phyloP scores from a whole-genome alignment of 257 asterid genomes.

The Schizonepeta tenuifolia region DNA sequence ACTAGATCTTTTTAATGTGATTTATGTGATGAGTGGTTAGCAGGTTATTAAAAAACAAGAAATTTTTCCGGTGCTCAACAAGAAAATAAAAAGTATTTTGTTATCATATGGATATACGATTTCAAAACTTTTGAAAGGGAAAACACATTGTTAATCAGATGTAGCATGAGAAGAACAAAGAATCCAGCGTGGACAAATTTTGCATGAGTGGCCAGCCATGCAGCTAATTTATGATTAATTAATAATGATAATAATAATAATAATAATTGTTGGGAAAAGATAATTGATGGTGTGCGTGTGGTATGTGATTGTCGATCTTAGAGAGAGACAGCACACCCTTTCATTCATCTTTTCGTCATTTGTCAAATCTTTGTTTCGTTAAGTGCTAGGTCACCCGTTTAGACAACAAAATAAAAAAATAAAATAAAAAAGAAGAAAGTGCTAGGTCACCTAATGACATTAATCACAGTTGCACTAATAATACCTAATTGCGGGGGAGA shows the following conservation, averaged over 20 bases:
- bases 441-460: conserved; percentile 55
- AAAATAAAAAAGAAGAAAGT: neutral
- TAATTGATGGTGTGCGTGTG: neutral
- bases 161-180: neutral
- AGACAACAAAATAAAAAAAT: no score
- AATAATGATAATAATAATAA: neutral
- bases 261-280: conserved; percentile 22
- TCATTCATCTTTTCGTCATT: no score
- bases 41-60: no score
- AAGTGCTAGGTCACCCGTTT: conserved; percentile 45
- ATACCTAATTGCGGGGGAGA: neutral
- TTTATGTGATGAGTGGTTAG: no score
- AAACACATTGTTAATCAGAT: neutral
- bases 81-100: neutral
- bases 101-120: neutral
- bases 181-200: conserved; percentile 27
- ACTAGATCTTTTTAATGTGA: no score
- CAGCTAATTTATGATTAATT: conserved; percentile 22
- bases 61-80: no score
- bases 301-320: conserved; percentile 15
- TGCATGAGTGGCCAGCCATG: conserved; percentile 35
- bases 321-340: conserved; percentile 26
- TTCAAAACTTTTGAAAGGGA: neutral
- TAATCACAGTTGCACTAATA: conserved; percentile 33
- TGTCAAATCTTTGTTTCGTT: conserved; percentile 13